Evolutionary conservation across 192 early-diverging fungal genomes (phyloP).

Genomic region (Gonapodya sp.): DNA sequence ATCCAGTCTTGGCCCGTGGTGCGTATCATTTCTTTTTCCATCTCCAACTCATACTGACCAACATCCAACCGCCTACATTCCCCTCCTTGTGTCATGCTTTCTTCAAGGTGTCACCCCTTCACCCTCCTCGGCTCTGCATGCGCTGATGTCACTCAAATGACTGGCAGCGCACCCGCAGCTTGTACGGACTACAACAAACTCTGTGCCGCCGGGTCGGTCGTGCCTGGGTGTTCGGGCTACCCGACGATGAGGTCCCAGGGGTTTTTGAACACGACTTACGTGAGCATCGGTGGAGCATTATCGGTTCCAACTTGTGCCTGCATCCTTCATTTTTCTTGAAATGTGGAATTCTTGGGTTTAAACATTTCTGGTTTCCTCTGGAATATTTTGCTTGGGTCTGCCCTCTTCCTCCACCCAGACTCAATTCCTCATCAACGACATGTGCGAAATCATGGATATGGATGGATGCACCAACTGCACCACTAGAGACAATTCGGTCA

Average conservation of each 20-base stretch:
- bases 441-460: constrained; percentile 5
- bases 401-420: too few species aligned
- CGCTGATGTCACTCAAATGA: neutral
- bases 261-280: neutral
- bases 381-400: too few species aligned
- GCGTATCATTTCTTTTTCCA: too few species aligned
- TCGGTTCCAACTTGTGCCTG: too few species aligned
- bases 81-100: too few species aligned
- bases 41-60: too few species aligned
- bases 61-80: neutral
- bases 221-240: neutral
- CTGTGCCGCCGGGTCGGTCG: neutral
- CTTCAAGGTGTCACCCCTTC: neutral
- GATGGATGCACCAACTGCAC: neutral
- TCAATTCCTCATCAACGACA: neutral
- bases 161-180: neutral
- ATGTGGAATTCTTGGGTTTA: too few species aligned
- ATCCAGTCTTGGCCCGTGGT: neutral
- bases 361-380: too few species aligned
- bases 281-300: too few species aligned
- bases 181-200: neutral
- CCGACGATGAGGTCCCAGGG: neutral
- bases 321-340: too few species aligned
- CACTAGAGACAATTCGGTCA: neutral
- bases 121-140: neutral